These are phyloP conservation scores for Xenosphaeropsis pyriputrescens DNA, from an alignment of 2,329 filamentous ascomycete genomes.

Conservation along the genomic window DNA sequence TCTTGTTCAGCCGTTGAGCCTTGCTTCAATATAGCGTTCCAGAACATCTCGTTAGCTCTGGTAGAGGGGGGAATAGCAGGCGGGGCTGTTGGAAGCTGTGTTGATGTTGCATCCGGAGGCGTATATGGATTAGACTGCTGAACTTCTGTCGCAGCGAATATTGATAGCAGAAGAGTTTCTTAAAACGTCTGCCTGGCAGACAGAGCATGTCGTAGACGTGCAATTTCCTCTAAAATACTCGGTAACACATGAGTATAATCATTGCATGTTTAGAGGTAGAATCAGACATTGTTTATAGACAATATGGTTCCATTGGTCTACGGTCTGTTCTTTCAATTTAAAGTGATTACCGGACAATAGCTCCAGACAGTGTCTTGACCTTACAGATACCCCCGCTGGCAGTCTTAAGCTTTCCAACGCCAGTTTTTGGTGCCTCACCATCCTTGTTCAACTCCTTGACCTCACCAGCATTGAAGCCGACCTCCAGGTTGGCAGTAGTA, in stretches of 20 bases:
- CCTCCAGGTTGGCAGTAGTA: constrained; percentile 66
- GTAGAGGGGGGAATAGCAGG: constrained; percentile 5
- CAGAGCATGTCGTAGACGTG: too few species aligned
- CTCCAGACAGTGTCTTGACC: constrained; percentile 67
- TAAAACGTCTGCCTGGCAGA: too few species aligned
- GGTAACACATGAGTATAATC: too few species aligned
- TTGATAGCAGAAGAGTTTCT: too few species aligned
- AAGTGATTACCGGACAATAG: constrained; percentile 58
- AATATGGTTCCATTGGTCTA: too few species aligned
- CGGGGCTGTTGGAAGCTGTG: constrained; percentile 15
- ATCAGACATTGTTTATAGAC: too few species aligned
- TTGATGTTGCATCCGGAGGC: constrained; percentile 12
- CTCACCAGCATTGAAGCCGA: constrained; percentile 68
- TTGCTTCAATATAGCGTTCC: constrained; percentile 32
- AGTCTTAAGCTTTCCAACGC: constrained; percentile 55
- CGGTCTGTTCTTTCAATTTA: background rate
- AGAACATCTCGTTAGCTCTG: constrained; percentile 20
- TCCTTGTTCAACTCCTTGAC: constrained; percentile 66
- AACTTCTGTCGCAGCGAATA: too few species aligned
- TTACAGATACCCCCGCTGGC: constrained; percentile 68
- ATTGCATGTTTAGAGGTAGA: too few species aligned
- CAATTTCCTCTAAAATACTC: too few species aligned
- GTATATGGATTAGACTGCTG: constrained; percentile 12
- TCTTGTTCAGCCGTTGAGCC: constrained; percentile 31
- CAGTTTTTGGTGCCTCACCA: constrained; percentile 28